Evolutionary conservation across 176 grass and related monocot species (phyloP).

Genomic region (Bonia amplexicaulis): DNA sequence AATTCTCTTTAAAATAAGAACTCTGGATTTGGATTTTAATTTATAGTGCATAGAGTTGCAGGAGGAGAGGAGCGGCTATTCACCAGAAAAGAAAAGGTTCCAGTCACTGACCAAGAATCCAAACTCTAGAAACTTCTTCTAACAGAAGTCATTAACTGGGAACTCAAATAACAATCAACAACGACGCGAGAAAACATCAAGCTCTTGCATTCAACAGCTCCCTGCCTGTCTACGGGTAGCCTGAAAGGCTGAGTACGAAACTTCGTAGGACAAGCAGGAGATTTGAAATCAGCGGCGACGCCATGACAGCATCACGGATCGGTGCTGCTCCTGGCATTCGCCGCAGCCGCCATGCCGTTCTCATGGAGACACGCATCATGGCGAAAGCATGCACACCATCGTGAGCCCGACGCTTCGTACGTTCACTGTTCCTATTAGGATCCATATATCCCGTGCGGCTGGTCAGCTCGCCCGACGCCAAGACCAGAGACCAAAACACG

Average conservation of each 20-base stretch:
- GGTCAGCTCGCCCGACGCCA: neutral
- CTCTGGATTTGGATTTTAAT: slow-evolving; percentile 2
- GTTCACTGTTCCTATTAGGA: neutral
- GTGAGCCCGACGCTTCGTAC: neutral
- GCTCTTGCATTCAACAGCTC: neutral
- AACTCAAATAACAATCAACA: neutral
- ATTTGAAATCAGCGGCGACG: neutral
- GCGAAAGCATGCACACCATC: slow-evolving; percentile 13
- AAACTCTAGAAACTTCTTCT: neutral
- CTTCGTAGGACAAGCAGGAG: neutral
- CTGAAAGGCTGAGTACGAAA: neutral
- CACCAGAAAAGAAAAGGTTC: neutral
- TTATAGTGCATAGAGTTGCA: slow-evolving; percentile 5
- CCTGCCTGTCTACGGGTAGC: neutral
- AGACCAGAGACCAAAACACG: neutral
- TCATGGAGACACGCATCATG: neutral
- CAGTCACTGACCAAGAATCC: neutral
- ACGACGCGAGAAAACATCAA: neutral
- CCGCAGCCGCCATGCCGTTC: neutral
- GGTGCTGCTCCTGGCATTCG: neutral
- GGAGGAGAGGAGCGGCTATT: neutral
- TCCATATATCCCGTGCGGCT: neutral
- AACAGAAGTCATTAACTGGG: slow-evolving; percentile 4
- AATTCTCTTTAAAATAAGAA: neutral
- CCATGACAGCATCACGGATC: neutral